A percentile compares a stretch with the other conserved stretches of the same genome.
Evolutionary conservation across 148 eudicot genomes (phyloP).

Genomic region (Rhododendron vialii): DNA sequence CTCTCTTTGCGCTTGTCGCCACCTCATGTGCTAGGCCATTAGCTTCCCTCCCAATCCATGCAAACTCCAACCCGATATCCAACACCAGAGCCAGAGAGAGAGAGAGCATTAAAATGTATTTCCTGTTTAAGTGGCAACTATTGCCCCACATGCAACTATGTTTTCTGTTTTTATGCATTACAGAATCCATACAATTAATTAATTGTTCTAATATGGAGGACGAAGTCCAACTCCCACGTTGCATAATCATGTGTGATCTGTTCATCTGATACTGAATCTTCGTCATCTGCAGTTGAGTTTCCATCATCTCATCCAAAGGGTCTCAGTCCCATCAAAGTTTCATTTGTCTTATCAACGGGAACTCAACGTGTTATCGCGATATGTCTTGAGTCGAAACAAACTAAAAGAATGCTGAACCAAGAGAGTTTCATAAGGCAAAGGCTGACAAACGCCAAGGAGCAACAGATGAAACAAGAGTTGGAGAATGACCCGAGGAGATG

Average conservation of each 20-base stretch:
- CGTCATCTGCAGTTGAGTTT: background rate
- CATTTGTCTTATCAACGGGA: too few relatives aligned
- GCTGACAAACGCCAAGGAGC: constrained; percentile 40
- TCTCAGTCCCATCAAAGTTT: too few relatives aligned
- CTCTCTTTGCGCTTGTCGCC: too few relatives aligned
- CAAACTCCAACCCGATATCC: too few relatives aligned
- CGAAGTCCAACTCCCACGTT: background rate
- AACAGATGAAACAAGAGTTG: constrained; percentile 36
- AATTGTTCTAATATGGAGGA: background rate
- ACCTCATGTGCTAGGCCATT: too few relatives aligned
- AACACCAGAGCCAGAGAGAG: too few relatives aligned
- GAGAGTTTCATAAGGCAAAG: constrained; percentile 43
- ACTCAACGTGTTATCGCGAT: constrained; percentile 2
- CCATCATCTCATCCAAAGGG: background rate
- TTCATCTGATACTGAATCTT: background rate
- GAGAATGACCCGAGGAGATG: constrained; percentile 53
- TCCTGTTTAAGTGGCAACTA: too few relatives aligned
- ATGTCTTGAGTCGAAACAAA: constrained; percentile 54
- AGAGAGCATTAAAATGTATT: too few relatives aligned
- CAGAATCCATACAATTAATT: background rate
- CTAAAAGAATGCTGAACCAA: constrained; percentile 57
- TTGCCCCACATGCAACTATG: background rate
- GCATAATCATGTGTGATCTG: background rate
- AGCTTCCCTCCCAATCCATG: too few relatives aligned
- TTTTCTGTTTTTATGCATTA: background rate